Conservation (phyloP, 805 yeast species). For the Candida pini region DNA sequence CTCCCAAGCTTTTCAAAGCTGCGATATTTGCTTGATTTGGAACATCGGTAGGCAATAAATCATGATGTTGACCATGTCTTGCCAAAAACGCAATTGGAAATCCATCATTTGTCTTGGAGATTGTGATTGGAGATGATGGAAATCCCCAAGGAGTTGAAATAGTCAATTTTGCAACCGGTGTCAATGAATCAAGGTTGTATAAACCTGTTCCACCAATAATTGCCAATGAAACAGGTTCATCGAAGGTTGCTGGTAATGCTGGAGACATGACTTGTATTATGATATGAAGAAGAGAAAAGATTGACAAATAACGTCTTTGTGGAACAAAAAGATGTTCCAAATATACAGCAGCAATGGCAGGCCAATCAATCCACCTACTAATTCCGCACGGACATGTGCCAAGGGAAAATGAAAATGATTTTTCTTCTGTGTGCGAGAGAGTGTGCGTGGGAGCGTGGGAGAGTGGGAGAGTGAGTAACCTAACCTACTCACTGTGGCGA, state of each 20-base stretch:
- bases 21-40: slow-evolving; percentile 95
- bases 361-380: no score
- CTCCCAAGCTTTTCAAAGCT: slow-evolving; percentile 84
- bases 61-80: slow-evolving; percentile 90
- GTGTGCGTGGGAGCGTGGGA: no score
- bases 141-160: slow-evolving; percentile 95
- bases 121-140: slow-evolving; percentile 91
- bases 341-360: no score
- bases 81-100: slow-evolving; percentile 91
- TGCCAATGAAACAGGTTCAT: slow-evolving; percentile 72
- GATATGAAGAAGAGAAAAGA: not conserved
- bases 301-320: no score
- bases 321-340: no score
- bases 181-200: slow-evolving; percentile 74
- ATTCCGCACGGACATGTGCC: no score
- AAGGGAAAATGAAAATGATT: no score
- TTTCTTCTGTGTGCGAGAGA: no score
- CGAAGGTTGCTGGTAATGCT: slow-evolving; percentile 34
- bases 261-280: no score
- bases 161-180: slow-evolving; percentile 79
- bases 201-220: slow-evolving; percentile 98
- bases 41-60: slow-evolving; percentile 84
- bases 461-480: no score
- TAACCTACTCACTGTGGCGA: no score
- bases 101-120: slow-evolving; percentile 70